Conservation (phyloP, 2,329 filamentous ascomycete species). For the Madurella mycetomatis region DNA sequence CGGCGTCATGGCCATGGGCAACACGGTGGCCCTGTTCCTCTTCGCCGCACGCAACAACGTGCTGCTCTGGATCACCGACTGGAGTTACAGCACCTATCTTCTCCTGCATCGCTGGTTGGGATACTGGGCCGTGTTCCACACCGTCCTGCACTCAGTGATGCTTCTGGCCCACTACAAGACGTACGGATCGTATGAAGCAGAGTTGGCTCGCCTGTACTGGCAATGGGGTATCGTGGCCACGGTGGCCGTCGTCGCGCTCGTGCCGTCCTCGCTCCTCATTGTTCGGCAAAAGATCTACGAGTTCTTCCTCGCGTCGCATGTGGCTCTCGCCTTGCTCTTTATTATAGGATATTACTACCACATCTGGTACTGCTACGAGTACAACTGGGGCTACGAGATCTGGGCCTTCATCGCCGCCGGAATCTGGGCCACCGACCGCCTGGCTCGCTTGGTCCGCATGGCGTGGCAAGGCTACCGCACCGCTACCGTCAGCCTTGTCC, state of each 20-base stretch:
- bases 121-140: constrained; percentile 25
- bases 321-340: constrained; percentile 31
- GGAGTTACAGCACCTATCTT: constrained; percentile 35
- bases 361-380: constrained; percentile 33
- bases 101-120: constrained; percentile 37
- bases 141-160: constrained; percentile 32
- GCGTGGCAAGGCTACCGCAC: constrained; percentile 9
- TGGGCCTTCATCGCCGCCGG: constrained; percentile 32
- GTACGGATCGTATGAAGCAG: constrained; percentile 19
- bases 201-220: constrained; percentile 36
- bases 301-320: constrained; percentile 33
- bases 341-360: constrained; percentile 35
- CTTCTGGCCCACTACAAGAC: constrained; percentile 28
- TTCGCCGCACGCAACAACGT: constrained; percentile 36
- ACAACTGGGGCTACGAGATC: constrained; percentile 37
- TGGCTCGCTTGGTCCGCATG: constrained; percentile 28
- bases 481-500: constrained; percentile 16
- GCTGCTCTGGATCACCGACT: constrained; percentile 34
- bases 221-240: constrained; percentile 42
- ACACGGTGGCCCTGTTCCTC: constrained; percentile 31
- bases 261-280: constrained; percentile 28
- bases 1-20: constrained; percentile 33
- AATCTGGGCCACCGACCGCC: constrained; percentile 32
- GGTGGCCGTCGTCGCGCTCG: constrained; percentile 27
- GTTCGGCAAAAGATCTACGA: constrained; percentile 39